A percentile compares a stretch with the other conserved stretches of the same genome.
Evolutionary conservation across 2,329 filamentous ascomycete genomes (phyloP).

Genomic region (Cadophora gregata): DNA sequence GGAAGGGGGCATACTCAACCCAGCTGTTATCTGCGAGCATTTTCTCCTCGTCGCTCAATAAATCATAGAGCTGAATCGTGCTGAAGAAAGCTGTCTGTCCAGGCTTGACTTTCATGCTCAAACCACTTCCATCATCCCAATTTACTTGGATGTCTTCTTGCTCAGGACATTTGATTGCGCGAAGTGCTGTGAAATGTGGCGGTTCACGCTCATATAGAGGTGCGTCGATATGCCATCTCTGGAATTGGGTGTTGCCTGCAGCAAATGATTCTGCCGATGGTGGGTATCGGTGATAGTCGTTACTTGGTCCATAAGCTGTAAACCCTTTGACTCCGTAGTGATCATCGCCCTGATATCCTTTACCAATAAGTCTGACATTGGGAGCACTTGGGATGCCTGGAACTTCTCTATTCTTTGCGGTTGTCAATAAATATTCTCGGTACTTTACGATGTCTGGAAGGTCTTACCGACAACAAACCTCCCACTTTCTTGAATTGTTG

Average conservation of each 20-base stretch:
- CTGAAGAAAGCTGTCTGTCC: constrained; percentile 53
- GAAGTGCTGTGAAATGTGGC: constrained; percentile 51
- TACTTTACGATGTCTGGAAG: not conserved
- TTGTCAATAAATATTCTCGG: constrained; percentile 16
- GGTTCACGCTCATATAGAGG: constrained; percentile 51
- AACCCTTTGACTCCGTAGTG: constrained; percentile 51
- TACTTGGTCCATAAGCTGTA: constrained; percentile 43
- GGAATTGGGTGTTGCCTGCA: constrained; percentile 52
- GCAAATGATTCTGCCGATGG: constrained; percentile 47
- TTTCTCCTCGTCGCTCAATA: constrained; percentile 51
- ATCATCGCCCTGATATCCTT: constrained; percentile 52
- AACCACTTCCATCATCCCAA: constrained; percentile 52
- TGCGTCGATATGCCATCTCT: constrained; percentile 56
- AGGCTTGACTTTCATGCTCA: constrained; percentile 51
- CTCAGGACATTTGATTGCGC: constrained; percentile 48
- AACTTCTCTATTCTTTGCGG: constrained; percentile 44
- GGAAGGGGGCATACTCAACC: constrained; percentile 53
- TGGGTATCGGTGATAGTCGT: constrained; percentile 48
- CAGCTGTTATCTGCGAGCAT: constrained; percentile 50
- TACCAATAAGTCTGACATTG: constrained; percentile 53
- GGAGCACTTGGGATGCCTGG: constrained; percentile 50
- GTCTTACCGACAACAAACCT: constrained; percentile 45
- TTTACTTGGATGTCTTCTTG: constrained; percentile 47
- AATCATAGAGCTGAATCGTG: constrained; percentile 49
- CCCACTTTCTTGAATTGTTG: constrained; percentile 50